Conservation (phyloP, 495 filamentous ascomycete species). For the Neurospora hispaniola region DNA sequence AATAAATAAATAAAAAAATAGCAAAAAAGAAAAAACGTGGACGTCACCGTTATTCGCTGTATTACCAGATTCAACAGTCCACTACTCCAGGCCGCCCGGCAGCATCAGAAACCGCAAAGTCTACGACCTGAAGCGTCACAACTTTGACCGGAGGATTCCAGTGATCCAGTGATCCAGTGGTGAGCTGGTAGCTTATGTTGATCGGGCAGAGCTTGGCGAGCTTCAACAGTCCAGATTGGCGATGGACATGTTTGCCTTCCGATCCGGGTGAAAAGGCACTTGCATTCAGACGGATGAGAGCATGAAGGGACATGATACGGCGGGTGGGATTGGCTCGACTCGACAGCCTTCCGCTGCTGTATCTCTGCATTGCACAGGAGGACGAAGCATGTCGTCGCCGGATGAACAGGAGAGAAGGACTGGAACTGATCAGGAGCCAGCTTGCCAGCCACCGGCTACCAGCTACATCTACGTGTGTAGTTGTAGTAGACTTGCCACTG, state of each 20-base stretch:
- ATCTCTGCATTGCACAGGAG: not conserved
- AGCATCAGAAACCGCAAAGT: not conserved
- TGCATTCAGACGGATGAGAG: not conserved
- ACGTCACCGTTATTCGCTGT: not conserved
- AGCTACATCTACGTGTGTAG: not conserved
- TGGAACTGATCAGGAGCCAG: not conserved
- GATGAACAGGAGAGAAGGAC: not conserved
- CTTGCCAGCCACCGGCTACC: not conserved
- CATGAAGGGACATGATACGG: not conserved
- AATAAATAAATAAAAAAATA: too few relatives aligned
- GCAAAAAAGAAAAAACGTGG: not conserved
- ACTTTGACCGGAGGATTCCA: not conserved
- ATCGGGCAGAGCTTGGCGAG: not conserved
- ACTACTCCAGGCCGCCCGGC: not conserved
- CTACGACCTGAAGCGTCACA: not conserved
- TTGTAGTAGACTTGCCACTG: not conserved
- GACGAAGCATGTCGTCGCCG: not conserved
- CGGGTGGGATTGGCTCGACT: not conserved
- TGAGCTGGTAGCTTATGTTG: not conserved
- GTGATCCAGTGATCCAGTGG: not conserved
- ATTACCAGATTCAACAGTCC: not conserved
- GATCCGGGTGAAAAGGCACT: not conserved
- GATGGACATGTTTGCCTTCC: not conserved
- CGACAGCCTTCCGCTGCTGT: not conserved
- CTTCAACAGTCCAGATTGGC: not conserved